Conservation (phyloP, 108 stramenopile genomes). For the Cyclostephanos tholiformis region DNA sequence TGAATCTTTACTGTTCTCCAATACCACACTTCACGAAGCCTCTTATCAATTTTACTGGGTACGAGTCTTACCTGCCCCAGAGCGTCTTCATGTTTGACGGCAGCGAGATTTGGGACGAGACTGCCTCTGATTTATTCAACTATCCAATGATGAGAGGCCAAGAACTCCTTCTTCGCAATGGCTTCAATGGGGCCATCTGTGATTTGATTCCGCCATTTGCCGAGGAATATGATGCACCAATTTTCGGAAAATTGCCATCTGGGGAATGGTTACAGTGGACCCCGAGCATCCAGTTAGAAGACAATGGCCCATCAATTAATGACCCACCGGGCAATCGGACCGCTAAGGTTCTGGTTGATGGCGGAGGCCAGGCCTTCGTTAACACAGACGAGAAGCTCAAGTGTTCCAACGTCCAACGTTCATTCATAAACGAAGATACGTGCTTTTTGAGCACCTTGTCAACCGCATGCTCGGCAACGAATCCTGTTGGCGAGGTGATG, state of each 20-base stretch:
- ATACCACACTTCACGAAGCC: slow-evolving; percentile 16
- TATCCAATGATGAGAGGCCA: slow-evolving; percentile 23
- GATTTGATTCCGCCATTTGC: slow-evolving; percentile 36
- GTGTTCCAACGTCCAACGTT: slow-evolving; percentile 54
- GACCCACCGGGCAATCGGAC: slow-evolving; percentile 7
- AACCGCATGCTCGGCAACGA: slow-evolving; percentile 32
- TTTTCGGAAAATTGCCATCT: slow-evolving; percentile 36
- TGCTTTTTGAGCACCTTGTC: slow-evolving; percentile 39
- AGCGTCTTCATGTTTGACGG: slow-evolving; percentile 28
- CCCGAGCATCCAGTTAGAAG: slow-evolving; percentile 26
- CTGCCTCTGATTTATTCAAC: slow-evolving; percentile 24
- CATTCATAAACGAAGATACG: slow-evolving; percentile 55
- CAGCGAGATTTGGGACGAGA: slow-evolving; percentile 23
- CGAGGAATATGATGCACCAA: slow-evolving; percentile 37
- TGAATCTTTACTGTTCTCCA: background rate
- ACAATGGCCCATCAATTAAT: slow-evolving; percentile 56
- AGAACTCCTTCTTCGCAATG: slow-evolving; percentile 26
- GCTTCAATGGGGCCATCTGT: slow-evolving; percentile 21
- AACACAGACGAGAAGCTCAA: slow-evolving; percentile 32
- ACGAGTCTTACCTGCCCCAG: slow-evolving; percentile 34
- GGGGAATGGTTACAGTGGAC: slow-evolving; percentile 51
- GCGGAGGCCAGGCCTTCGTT: slow-evolving; percentile 37
- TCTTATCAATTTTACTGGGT: slow-evolving; percentile 42
- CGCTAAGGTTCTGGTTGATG: slow-evolving; percentile 37
- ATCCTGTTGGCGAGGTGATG: slow-evolving; percentile 26